phyloP scores from a whole-genome alignment of 768 basidiomycete species.

The Tulasnella sp. region DNA sequence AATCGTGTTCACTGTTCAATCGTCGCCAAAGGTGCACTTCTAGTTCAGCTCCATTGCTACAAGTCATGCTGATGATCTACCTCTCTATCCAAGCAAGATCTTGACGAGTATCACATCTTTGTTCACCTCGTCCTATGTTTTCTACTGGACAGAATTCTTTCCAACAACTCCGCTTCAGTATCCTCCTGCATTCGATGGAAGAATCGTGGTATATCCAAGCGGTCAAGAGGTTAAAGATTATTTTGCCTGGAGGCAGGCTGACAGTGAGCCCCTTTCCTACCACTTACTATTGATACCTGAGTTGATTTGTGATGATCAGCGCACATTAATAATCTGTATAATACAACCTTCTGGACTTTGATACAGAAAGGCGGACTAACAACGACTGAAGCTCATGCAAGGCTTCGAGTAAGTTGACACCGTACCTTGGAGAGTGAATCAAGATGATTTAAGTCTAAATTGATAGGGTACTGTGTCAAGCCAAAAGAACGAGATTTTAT shows the following conservation, averaged over 20 bases:
- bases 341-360: conserved; percentile 91
- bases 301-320: conserved; percentile 37
- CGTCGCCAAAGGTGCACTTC: conserved; percentile 48
- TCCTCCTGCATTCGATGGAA: conserved; percentile 86
- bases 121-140: conserved; percentile 85
- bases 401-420: conserved; percentile 44
- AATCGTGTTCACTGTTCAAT: conserved; percentile 64
- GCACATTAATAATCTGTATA: conserved; percentile 96
- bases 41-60: not conserved
- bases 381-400: conserved; percentile 67
- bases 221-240: conserved; percentile 71
- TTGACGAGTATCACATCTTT: conserved; percentile 67
- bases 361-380: conserved; percentile 70
- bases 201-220: conserved; percentile 70
- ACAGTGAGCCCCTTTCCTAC: conserved; percentile 47
- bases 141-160: conserved; percentile 72
- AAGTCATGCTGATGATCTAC: not conserved
- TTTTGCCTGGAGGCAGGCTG: conserved; percentile 90
- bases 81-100: conserved; percentile 68
- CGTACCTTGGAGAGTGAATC: not conserved
- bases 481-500: conserved; percentile 86
- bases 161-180: conserved; percentile 58
- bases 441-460: not conserved
- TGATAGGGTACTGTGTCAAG: conserved; percentile 77
- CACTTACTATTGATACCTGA: conserved; percentile 6